Evolutionary conservation across 306 rosid species (phyloP), one percentile per base, ranked within the genome.

Genomic region (Prosopis cineraria): DNA sequence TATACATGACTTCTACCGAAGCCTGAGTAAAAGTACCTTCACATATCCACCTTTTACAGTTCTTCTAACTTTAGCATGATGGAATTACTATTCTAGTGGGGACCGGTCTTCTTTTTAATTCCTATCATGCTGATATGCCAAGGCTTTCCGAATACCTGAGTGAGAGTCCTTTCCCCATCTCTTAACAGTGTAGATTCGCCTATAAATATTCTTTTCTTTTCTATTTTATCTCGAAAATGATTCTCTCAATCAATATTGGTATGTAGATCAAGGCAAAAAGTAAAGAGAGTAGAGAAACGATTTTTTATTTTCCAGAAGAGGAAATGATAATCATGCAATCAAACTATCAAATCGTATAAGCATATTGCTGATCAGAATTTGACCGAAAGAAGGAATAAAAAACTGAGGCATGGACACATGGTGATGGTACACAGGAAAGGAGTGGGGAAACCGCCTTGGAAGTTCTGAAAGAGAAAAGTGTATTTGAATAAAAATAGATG

Each of bases 61-160:
- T 75, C 59, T 39, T 60, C 29, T 22, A 22, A 75, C 73, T 75
- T 68, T 68, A 81, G 37, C 77, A 29, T 24, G 40, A 60, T 30
- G 16, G 22, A 29, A 30, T 73, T 40, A 70, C 53, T 39, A 60
- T 62, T 31, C 52, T 4, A 16, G 39, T 1, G 27, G 74, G 78
- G 74, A 62, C 78, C 48, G 44, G 14, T 14, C 10, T 27, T 8
- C 31, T 19, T 25, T 34, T 14, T 40, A 27, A 24, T 56, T 24
- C 30, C 22, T 29, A 27, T 40, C 69, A 25, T 43, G 17, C 17
- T 27, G 33, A 56, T 25, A 5, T 73, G 14, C 68, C 59, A 43
- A 55, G 67, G 79, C 79, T 80, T 68, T 75, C 67, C 37, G 43
- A 45, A 74, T 71, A 81, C 59, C 73, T 48, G 73, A 69, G 73